These are phyloP conservation scores for Psilocybe cyanescens DNA, from an alignment of 768 basidiomycete genomes.

Conservation along the genomic window DNA sequence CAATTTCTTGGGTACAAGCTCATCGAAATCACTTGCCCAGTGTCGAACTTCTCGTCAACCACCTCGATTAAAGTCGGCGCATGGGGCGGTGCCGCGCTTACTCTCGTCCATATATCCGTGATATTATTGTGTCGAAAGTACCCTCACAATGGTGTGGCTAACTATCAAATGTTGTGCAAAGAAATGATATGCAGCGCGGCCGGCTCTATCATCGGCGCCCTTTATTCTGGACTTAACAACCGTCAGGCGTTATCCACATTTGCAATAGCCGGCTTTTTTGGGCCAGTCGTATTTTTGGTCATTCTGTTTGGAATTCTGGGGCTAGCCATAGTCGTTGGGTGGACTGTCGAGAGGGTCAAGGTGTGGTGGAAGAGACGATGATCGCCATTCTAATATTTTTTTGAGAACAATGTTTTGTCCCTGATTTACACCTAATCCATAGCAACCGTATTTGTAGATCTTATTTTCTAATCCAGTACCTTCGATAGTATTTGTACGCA, in stretches of 20 bases:
- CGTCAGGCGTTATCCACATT: conserved; percentile 10
- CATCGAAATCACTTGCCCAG: conserved; percentile 14
- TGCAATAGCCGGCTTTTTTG: conserved; percentile 23
- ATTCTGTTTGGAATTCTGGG: conserved; percentile 18
- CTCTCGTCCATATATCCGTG: conserved; percentile 22
- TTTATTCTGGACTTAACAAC: conserved; percentile 9
- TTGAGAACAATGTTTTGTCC: background rate
- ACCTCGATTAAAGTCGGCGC: conserved; percentile 25
- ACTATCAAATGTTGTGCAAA: conserved; percentile 20
- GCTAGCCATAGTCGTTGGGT: conserved; percentile 12
- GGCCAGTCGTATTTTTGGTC: conserved; percentile 23
- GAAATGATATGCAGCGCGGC: conserved; percentile 27
- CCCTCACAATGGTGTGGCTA: background rate
- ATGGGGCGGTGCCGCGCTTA: conserved; percentile 28
- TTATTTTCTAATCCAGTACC: no score
- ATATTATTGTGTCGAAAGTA: conserved; percentile 12
- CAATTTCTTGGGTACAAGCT: conserved; percentile 25
- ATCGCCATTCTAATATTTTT: background rate
- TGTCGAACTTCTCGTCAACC: conserved; percentile 5
- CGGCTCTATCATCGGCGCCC: conserved; percentile 24
- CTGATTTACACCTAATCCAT: background rate
- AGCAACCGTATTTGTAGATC: no score
- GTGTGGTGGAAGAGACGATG: conserved; percentile 6
- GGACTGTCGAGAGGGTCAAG: conserved; percentile 16
- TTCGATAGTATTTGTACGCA: no score